phyloP scores from a whole-genome alignment of 2,329 filamentous ascomycete genomes.

The Penicillium brevicompactum region DNA sequence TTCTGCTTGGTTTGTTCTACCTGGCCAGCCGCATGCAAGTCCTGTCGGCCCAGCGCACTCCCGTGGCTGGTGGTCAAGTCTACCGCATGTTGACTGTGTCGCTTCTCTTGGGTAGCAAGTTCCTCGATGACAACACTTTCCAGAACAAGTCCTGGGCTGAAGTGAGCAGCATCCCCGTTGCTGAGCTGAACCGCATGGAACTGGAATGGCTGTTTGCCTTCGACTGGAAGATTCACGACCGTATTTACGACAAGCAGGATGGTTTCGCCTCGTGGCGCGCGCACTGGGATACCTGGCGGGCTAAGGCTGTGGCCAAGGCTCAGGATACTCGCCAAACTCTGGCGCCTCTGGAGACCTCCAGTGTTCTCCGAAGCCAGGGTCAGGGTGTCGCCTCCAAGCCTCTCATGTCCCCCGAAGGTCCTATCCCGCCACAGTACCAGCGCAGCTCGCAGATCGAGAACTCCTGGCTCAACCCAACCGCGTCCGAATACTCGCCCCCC shows the following conservation, averaged over 20 bases:
- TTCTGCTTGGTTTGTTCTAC: conserved; percentile 87
- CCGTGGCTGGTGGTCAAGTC: conserved; percentile 66
- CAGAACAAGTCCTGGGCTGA: conserved; percentile 97
- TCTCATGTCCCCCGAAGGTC: conserved; percentile 50
- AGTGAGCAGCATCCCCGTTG: conserved; percentile 83
- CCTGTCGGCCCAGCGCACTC: conserved; percentile 59
- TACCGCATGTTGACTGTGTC: conserved; percentile 87
- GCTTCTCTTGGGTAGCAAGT: conserved; percentile 88
- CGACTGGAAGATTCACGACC: conserved; percentile 82
- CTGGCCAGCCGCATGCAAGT: conserved; percentile 80
- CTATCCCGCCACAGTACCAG: conserved; percentile 55
- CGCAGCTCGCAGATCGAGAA: conserved; percentile 50
- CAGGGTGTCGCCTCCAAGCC: conserved; percentile 49
- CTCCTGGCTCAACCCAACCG: conserved; percentile 52
- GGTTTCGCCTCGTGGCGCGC: conserved; percentile 67
- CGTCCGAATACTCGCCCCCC: conserved; percentile 55
- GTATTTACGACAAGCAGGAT: conserved; percentile 71
- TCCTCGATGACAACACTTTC: conserved; percentile 95
- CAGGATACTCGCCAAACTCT: conserved; percentile 53
- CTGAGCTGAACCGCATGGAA: conserved; percentile 82
- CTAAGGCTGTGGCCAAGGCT: conserved; percentile 50
- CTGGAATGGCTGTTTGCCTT: conserved; percentile 84
- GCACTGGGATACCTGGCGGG: conserved; percentile 67
- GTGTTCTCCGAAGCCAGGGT: conserved; percentile 54
- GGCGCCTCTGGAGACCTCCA: conserved; percentile 64